Evolutionary conservation across 441 rosid species (phyloP).

Genomic region (Populus hybrid): DNA sequence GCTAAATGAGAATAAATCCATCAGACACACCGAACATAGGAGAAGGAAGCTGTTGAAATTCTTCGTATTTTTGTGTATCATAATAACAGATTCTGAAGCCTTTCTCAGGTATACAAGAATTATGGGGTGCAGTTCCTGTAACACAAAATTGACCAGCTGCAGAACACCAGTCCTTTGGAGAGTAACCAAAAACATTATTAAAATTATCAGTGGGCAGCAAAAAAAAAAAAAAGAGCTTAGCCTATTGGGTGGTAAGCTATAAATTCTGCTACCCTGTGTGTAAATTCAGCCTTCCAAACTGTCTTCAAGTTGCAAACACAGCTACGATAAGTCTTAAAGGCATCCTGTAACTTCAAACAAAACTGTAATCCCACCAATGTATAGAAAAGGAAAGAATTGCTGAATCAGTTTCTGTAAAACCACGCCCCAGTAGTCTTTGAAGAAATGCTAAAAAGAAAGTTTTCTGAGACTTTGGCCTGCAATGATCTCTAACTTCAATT

Average conservation of each 20-base stretch:
- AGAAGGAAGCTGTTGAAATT: neutral
- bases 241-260: neutral
- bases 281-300: conserved; percentile 5
- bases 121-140: conserved; percentile 6
- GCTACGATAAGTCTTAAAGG: neutral
- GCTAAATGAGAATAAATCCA: neutral
- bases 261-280: neutral
- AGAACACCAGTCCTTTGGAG: neutral
- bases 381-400: neutral
- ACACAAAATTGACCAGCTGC: conserved; percentile 5
- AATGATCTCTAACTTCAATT: neutral
- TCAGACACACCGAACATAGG: neutral
- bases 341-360: conserved; percentile 7
- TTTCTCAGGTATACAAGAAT: conserved; percentile 3
- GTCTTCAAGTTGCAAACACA: conserved; percentile 10
- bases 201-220: no score
- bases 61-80: neutral
- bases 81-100: conserved; percentile 10
- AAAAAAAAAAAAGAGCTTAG: no score
- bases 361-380: conserved; percentile 5
- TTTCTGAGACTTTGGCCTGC: neutral
- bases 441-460: neutral
- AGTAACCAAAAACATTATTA: neutral
- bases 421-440: neutral
- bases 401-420: conserved; percentile 15